These are phyloP conservation scores for Encephalitozoon intestinalis DNA, from an alignment of 371 early-diverging fungal species.

Conservation along the genomic window DNA sequence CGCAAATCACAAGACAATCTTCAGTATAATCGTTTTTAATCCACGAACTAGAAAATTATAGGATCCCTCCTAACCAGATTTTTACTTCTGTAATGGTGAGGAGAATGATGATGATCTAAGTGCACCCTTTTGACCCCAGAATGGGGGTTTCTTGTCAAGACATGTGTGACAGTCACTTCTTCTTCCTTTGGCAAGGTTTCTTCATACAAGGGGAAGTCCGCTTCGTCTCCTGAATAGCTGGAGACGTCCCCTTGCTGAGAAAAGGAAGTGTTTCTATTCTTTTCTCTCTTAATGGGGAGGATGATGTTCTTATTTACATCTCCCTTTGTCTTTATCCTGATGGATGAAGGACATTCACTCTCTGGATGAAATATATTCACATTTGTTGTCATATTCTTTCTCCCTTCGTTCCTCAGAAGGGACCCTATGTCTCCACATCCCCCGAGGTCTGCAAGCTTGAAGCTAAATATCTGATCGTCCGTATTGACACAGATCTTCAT, in stretches of 20 bases:
- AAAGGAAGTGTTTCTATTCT: background rate
- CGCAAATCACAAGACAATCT: background rate
- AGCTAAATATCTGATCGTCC: constrained; percentile 34
- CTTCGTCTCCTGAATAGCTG: background rate
- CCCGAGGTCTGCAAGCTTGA: constrained; percentile 1
- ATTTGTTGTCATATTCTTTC: constrained; percentile 2
- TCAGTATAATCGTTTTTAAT: background rate
- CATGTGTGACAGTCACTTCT: background rate
- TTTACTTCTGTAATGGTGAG: background rate
- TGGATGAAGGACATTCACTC: background rate
- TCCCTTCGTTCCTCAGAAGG: background rate
- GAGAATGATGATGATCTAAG: background rate
- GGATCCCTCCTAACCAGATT: background rate
- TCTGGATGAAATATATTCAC: background rate
- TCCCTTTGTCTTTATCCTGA: background rate
- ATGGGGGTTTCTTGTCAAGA: background rate
- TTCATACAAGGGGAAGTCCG: background rate
- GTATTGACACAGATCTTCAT: constrained; percentile 25
- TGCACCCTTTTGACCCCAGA: background rate
- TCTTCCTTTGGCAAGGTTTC: background rate
- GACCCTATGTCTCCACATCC: background rate
- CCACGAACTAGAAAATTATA: background rate
- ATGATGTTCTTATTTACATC: constrained; percentile 5
- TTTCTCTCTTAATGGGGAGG: background rate
- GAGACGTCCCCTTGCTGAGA: background rate